phyloP scores from a whole-genome alignment of 331 rosid genomes.

The Prunus yedoensis region DNA sequence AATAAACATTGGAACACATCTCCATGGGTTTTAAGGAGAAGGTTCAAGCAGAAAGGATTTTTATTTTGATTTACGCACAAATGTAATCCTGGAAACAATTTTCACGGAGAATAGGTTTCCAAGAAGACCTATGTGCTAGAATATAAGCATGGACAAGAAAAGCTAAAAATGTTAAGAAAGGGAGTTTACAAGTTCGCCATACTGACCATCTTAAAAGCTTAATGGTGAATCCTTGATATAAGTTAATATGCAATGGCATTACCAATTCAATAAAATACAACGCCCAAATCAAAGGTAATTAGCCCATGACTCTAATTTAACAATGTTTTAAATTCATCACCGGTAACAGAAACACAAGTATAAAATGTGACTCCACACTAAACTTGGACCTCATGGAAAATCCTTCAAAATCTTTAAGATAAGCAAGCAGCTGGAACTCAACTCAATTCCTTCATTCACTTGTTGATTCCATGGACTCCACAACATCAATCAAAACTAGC shows the following conservation, averaged over 20 bases:
- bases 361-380: conserved; percentile 11
- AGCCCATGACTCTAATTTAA: conserved; percentile 3
- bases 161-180: too few species aligned
- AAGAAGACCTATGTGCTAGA: conserved; percentile 72
- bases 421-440: background rate
- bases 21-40: conserved; percentile 40
- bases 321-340: conserved; percentile 1
- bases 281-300: conserved; percentile 10
- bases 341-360: background rate
- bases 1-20: conserved; percentile 65
- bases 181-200: background rate
- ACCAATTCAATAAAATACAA: background rate
- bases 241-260: background rate
- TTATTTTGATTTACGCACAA: conserved; percentile 51
- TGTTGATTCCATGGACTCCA: conserved; percentile 19
- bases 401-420: conserved; percentile 3
- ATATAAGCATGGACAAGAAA: too few species aligned
- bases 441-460: conserved; percentile 8
- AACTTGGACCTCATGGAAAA: background rate
- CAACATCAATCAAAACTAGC: conserved; percentile 83
- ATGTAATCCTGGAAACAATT: conserved; percentile 64
- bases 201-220: background rate
- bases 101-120: conserved; percentile 26
- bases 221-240: background rate
- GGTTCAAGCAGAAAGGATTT: conserved; percentile 81